These are phyloP conservation scores for Mycotypha africana DNA, from an alignment of 371 early-diverging fungal species.

Conservation along the genomic window DNA sequence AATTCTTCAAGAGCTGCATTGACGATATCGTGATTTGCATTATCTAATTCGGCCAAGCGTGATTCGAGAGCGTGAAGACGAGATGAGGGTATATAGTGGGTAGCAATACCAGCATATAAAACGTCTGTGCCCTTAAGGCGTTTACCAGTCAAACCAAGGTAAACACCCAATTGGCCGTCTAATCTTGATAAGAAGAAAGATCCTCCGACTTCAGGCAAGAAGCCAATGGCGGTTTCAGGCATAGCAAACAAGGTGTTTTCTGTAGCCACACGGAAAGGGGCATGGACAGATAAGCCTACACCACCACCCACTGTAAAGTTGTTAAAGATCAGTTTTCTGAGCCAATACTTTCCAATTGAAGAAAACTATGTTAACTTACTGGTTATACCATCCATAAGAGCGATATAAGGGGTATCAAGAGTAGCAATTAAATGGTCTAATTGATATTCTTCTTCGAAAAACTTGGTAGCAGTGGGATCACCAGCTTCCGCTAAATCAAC, in stretches of 20 bases:
- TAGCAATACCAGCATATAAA: slow-evolving; percentile 88
- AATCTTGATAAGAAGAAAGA: slow-evolving; percentile 91
- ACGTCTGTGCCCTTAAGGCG: slow-evolving; percentile 80
- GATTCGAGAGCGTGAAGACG: slow-evolving; percentile 77
- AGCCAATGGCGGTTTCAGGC: slow-evolving; percentile 95
- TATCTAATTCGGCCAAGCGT: slow-evolving; percentile 78
- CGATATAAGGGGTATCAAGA: slow-evolving; percentile 79
- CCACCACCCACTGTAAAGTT: slow-evolving; percentile 87
- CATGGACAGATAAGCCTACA: slow-evolving; percentile 92
- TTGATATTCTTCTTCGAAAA: slow-evolving; percentile 91
- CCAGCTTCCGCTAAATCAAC: slow-evolving; percentile 38
- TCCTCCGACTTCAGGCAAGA: slow-evolving; percentile 96
- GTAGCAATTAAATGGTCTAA: slow-evolving; percentile 92
- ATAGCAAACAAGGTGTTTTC: slow-evolving; percentile 92
- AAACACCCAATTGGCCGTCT: slow-evolving; percentile 91
- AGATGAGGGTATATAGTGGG: slow-evolving; percentile 93
- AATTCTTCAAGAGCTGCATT: slow-evolving; percentile 93
- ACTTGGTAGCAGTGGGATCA: slow-evolving; percentile 58
- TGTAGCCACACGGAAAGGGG: slow-evolving; percentile 94
- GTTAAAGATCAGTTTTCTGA: background rate
- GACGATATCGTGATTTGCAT: slow-evolving; percentile 74
- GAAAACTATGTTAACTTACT: slow-evolving; percentile 68
- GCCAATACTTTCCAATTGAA: background rate
- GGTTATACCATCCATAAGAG: slow-evolving; percentile 90
- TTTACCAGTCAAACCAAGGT: slow-evolving; percentile 89